Evolutionary conservation across 2,329 filamentous ascomycete genomes (phyloP), one percentile per base, ranked within the genome.

Genomic region (Penicillium sp.): DNA sequence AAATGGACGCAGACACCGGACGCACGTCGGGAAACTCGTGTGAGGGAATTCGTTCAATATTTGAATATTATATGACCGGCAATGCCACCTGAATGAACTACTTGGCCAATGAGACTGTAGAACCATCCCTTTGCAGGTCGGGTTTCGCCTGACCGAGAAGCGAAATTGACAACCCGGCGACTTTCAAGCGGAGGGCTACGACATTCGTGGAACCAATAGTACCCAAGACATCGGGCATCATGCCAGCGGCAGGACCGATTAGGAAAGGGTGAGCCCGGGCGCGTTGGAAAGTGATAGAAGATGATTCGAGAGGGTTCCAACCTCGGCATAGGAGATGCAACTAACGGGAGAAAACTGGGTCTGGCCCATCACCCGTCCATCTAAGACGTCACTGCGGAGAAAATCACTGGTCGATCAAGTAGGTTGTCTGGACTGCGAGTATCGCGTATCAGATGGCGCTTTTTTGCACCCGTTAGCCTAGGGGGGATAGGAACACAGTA

Each of bases 271-370:
- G 39, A 25, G 39, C 14, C 24, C 24, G 38, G 18, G 18, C 30
- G 16, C 40, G 24, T 31, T 48, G 8, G 55, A 56, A 54, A 41
- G 22, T 18, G 10, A 50, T 60, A 3, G 57, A 54, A 30, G 9
- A 7, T 16, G 22, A 45, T 27, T 20, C 27, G 25, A 42, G 22
- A 47, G 24, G 24, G 36, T 35, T 28, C 46, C 43, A 52, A 57
- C 53, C 51, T 56, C 44, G 55, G 53, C 48, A 48, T 44, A 35
- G 38, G 28, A 33, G 22, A 38, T 43, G 33, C 36, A 27, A 57
- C 47, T 43, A 51, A 54, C 27, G 40, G 30, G 8, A 41, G 48
- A 61, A 63, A 63, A 63, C 42, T 60, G 60, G 60, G 60, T 60
- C 60, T 39, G 22, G 45, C 30, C 45, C 51, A 25, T 45, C 44